Evolutionary conservation across 2,329 filamentous ascomycete species (phyloP), one percentile per base, ranked within the genome.

Genomic region (Arthroderma sp.): DNA sequence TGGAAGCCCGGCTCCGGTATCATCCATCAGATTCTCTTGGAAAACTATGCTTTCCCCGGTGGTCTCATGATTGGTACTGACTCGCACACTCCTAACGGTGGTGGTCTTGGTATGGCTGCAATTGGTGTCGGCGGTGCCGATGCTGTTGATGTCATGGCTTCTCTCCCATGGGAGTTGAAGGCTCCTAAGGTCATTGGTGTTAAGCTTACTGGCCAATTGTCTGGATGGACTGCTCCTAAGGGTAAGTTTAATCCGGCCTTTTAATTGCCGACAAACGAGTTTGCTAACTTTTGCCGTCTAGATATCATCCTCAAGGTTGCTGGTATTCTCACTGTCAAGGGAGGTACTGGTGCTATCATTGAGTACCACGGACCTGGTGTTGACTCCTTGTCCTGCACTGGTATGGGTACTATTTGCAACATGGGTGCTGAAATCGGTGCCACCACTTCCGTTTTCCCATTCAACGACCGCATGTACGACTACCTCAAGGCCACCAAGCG

Each of bases 1-100:
- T 98, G 91, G 91, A 86, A 79, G 68, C 91, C 91, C 53, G 91
- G 91, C 58, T 95, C 89, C 64, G 91, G 91, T 77, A 98, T 96
- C 66, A 98, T 98, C 59, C 91, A 98, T 74, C 91, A 96, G 75
- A 96, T 96, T 62, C 71, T 96, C 52, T 79, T 96, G 48, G 91
- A 98, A 74, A 96, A 96, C 77, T 96, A 96, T 68, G 88, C 88
- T 66, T 96, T 96, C 82, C 91, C 91, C 53, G 91, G 91, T 77
- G 89, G 83, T 78, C 79, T 98, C 48, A 80, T 98, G 63, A 96
- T 96, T 63, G 91, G 91, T 66, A 96, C 89, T 56, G 89, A 96
- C 68, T 94, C 87, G 47, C 91, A 98, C 74, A 96, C 91, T 48
- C 89, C 89, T 60, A 98, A 98, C 65, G 89, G 79, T 61, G 89